Conservation (phyloP, 768 basidiomycete species). For the Lactifluus volemus region DNA sequence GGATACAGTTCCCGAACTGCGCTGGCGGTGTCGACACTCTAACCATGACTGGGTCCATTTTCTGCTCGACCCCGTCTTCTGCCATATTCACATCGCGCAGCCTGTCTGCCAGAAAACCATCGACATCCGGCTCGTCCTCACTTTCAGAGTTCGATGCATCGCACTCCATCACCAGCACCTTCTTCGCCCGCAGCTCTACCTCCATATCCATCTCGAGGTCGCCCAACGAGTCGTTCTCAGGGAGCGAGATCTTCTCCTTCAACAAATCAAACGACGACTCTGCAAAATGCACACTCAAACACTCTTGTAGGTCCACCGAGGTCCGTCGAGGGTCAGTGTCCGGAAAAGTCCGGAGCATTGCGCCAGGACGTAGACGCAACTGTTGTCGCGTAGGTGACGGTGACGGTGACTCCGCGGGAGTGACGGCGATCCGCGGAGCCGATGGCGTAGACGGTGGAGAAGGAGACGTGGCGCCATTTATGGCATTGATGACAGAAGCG, state of each 20-base stretch:
- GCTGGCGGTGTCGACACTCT: not conserved
- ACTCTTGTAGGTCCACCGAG: slow-evolving; percentile 16
- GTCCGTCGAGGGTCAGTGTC: slow-evolving; percentile 8
- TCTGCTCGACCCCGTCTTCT: slow-evolving; percentile 2
- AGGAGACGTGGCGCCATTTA: slow-evolving; percentile 9
- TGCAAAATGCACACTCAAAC: slow-evolving; percentile 15
- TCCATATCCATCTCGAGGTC: slow-evolving; percentile 13
- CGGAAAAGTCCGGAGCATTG: not conserved
- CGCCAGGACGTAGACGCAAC: slow-evolving; percentile 2
- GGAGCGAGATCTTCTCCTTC: slow-evolving; percentile 16
- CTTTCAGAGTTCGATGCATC: not conserved
- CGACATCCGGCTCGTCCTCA: slow-evolving; percentile 2
- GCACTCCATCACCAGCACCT: not conserved
- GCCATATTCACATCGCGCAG: slow-evolving; percentile 9
- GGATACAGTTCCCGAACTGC: not conserved
- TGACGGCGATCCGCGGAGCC: slow-evolving; percentile 9
- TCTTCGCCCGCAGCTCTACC: not conserved
- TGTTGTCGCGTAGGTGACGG: slow-evolving; percentile 9
- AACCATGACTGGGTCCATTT: not conserved
- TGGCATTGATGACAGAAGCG: slow-evolving; percentile 19
- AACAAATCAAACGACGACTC: slow-evolving; percentile 19
- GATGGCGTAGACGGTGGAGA: slow-evolving; percentile 1
- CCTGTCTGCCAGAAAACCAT: slow-evolving; percentile 4
- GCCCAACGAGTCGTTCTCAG: slow-evolving; percentile 15
- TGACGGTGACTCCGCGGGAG: slow-evolving; percentile 7